phyloP scores from a whole-genome alignment of 441 rosid species.

The Cnidoscolus chayamansa region DNA sequence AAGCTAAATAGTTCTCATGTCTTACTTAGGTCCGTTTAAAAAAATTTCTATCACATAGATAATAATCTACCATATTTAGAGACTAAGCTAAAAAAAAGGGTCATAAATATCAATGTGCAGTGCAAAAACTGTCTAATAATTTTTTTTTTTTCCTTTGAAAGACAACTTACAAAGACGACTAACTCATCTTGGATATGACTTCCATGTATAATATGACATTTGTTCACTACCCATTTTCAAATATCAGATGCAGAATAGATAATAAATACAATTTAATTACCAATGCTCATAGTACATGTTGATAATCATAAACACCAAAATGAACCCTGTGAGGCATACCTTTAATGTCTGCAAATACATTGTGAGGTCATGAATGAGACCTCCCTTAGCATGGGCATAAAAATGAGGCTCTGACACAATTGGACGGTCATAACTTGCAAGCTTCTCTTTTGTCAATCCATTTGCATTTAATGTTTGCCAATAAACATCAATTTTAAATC shows the following conservation, averaged over 20 bases:
- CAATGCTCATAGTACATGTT: not conserved
- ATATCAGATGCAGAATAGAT: too few relatives aligned
- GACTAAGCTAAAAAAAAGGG: not conserved
- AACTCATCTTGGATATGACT: not conserved
- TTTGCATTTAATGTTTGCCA: slow-evolving; percentile 55
- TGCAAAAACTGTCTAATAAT: not conserved
- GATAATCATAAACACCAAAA: not conserved
- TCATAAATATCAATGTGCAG: not conserved
- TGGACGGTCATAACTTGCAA: slow-evolving; percentile 57
- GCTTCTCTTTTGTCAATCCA: slow-evolving; percentile 63
- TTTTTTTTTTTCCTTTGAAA: too few relatives aligned
- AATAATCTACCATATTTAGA: not conserved
- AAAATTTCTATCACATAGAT: not conserved
- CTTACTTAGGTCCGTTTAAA: not conserved
- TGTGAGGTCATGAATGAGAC: slow-evolving; percentile 60
- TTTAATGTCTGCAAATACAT: slow-evolving; percentile 66
- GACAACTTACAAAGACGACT: not conserved
- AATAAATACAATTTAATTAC: too few relatives aligned
- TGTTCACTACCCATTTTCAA: not conserved
- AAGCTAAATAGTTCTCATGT: not conserved
- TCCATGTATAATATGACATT: not conserved
- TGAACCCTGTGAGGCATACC: slow-evolving; percentile 30
- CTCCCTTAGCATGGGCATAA: slow-evolving; percentile 46
- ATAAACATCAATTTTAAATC: slow-evolving; percentile 50
- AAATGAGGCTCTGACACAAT: slow-evolving; percentile 51